These are phyloP conservation scores for Salinomyces thailandicus DNA, from an alignment of 2,329 filamentous ascomycete species.

Conservation along the genomic window DNA sequence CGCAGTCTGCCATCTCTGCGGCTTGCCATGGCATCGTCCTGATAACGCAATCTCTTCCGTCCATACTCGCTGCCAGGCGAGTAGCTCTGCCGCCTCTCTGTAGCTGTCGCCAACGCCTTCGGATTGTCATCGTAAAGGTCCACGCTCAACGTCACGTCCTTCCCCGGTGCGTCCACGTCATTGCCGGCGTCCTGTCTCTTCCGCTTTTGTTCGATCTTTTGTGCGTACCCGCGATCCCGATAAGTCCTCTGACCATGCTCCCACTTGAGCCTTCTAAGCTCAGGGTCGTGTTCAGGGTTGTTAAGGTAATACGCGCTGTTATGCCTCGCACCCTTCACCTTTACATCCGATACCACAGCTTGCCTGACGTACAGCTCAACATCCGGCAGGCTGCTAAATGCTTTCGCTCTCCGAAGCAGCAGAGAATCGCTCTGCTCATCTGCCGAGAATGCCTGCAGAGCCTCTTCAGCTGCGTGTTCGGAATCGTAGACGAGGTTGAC, in stretches of 20 bases:
- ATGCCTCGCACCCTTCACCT: constrained; percentile 65
- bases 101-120: constrained; percentile 5
- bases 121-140: constrained; percentile 72
- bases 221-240: constrained; percentile 16
- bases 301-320: constrained; percentile 86
- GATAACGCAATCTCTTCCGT: constrained; percentile 9
- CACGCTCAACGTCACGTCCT: constrained; percentile 49
- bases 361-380: constrained; percentile 61
- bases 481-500: constrained; percentile 72
- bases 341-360: constrained; percentile 66
- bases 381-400: constrained; percentile 57
- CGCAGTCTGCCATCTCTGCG: constrained; percentile 37
- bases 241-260: constrained; percentile 7
- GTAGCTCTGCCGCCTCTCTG: constrained; percentile 5
- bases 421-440: constrained; percentile 32
- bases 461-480: constrained; percentile 42
- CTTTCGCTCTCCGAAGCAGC: constrained; percentile 59
- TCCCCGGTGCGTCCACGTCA: constrained; percentile 25
- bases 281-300: constrained; percentile 79
- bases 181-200: constrained; percentile 36
- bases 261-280: constrained; percentile 25
- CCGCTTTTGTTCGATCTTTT: constrained; percentile 49
- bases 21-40: constrained; percentile 24
- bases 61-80: constrained; percentile 5
- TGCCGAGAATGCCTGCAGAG: constrained; percentile 42